These are phyloP conservation scores for Solanum medicagineum DNA, from an alignment of 257 asterid genomes.

Conservation along the genomic window DNA sequence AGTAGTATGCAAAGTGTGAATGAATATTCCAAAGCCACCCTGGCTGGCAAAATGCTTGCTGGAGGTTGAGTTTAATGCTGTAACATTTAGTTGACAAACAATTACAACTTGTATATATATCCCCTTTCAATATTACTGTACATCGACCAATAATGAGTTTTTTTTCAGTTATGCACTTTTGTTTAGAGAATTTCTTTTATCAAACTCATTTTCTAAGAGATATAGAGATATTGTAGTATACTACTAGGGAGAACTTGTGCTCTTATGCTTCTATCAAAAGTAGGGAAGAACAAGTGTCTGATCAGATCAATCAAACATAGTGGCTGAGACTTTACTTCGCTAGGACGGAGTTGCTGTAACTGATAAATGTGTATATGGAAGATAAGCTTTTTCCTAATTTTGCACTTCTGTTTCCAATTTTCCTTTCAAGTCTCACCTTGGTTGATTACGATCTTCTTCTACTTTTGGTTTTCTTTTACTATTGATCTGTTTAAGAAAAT, in stretches of 20 bases:
- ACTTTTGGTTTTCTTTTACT: not conserved
- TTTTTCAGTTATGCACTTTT: not conserved
- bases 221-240: no score
- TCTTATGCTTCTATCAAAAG: no score
- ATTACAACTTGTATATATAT: slow-evolving; percentile 36
- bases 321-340: no score
- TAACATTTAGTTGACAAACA: slow-evolving; percentile 9
- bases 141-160: not conserved
- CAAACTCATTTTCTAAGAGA: no score
- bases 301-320: no score
- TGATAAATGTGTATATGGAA: not conserved
- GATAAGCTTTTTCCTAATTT: not conserved
- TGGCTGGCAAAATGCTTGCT: slow-evolving; percentile 14
- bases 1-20: not conserved
- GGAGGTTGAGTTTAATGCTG: slow-evolving; percentile 22
- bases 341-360: no score
- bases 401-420: not conserved
- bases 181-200: not conserved
- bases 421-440: no score
- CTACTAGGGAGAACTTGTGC: no score
- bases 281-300: no score
- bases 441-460: no score
- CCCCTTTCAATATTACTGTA: not conserved
- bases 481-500: not conserved
- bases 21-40: slow-evolving; percentile 15